A percentile compares a stretch with the other conserved stretches of the same genome.
Evolutionary conservation across 2,329 filamentous ascomycete genomes (phyloP).

Genomic region (Clonostachys rhizophaga): DNA sequence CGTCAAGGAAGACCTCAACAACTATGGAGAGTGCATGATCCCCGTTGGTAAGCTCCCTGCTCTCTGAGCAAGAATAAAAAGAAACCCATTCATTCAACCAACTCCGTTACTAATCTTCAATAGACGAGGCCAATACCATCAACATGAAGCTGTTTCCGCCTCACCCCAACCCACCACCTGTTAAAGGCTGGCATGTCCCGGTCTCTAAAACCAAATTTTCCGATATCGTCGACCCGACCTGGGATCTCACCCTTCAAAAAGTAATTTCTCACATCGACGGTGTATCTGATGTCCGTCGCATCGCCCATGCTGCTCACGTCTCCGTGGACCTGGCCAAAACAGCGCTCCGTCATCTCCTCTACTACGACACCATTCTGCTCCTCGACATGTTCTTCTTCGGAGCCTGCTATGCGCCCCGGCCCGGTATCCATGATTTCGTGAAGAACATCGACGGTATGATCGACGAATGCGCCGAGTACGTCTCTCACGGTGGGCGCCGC

Average conservation of each 20-base stretch:
- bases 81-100: not conserved
- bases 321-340: constrained; percentile 82
- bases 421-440: constrained; percentile 75
- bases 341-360: constrained; percentile 83
- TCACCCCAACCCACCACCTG: constrained; percentile 68
- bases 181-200: constrained; percentile 88
- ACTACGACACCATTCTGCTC: constrained; percentile 86
- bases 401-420: constrained; percentile 80
- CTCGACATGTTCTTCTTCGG: constrained; percentile 95
- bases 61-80: not conserved
- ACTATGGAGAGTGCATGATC: constrained; percentile 98
- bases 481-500: constrained; percentile 46
- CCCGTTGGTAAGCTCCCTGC: constrained; percentile 65
- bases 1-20: constrained; percentile 83
- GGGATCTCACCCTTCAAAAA: constrained; percentile 73
- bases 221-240: constrained; percentile 61
- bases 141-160: constrained; percentile 95
- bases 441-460: constrained; percentile 69
- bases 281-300: constrained; percentile 81
- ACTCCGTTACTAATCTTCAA: not conserved
- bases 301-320: constrained; percentile 79
- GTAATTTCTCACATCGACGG: constrained; percentile 87
- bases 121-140: constrained; percentile 88
- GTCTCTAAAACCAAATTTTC: constrained; percentile 64
- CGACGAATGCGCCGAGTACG: constrained; percentile 84